Conservation (phyloP, 2,329 filamentous ascomycete species). For the Fusarium sp. region DNA sequence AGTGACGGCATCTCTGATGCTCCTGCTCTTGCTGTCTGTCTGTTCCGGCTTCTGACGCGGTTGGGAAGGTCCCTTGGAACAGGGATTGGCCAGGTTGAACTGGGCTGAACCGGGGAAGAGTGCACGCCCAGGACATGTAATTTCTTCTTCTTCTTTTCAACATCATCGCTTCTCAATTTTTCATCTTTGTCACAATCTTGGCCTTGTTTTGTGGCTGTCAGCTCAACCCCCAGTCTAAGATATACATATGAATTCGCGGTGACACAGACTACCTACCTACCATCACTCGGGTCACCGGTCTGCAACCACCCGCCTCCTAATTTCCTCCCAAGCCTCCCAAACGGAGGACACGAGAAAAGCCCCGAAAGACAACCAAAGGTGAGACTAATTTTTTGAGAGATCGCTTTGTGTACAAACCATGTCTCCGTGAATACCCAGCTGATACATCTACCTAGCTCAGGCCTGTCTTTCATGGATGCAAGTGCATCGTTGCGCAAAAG, state of each 20-base stretch:
- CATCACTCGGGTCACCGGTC: conserved; percentile 4
- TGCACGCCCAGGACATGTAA: conserved; percentile 11
- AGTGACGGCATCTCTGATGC: conserved; percentile 36
- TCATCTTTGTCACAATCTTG: conserved; percentile 12
- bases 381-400: not conserved
- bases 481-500: conserved; percentile 36
- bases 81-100: not conserved
- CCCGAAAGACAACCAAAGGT: conserved; percentile 27
- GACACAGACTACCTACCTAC: conserved; percentile 4
- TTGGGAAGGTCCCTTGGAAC: not conserved
- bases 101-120: conserved; percentile 3
- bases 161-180: conserved; percentile 4
- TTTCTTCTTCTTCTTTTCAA: conserved; percentile 11
- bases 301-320: conserved; percentile 11
- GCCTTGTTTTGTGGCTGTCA: not conserved
- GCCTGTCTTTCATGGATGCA: conserved; percentile 37
- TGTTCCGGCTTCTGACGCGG: not conserved
- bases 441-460: conserved; percentile 24
- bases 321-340: not conserved
- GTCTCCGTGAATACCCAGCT: not conserved
- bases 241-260: conserved; percentile 1
- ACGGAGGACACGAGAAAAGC: conserved; percentile 17
- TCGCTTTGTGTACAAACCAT: not conserved
- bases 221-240: not conserved
- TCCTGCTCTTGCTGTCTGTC: not conserved